A percentile compares a stretch with the other conserved stretches of the same genome.
Conservation (phyloP, 176 grass and related monocot species). For the Triticum monococcum region DNA sequence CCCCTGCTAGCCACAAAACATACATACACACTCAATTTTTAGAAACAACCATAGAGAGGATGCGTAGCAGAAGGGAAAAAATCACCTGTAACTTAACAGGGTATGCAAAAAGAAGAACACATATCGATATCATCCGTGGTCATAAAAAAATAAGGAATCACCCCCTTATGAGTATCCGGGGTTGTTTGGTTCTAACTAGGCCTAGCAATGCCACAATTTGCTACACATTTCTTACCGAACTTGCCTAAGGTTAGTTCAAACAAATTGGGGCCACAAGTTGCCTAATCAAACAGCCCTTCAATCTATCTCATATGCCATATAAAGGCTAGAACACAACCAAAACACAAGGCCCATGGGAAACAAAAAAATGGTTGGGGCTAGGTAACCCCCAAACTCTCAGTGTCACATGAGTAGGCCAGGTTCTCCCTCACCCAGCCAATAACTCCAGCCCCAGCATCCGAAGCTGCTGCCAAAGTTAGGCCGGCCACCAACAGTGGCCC, state of each 20-base stretch:
- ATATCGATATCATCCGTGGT: background rate
- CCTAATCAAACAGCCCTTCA: background rate
- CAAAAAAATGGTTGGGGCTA: conserved; percentile 28
- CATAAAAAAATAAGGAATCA: background rate
- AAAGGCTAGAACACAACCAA: conserved; percentile 16
- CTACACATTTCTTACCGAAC: background rate
- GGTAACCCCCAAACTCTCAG: background rate
- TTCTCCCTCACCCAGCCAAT: conserved; percentile 21
- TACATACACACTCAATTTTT: background rate
- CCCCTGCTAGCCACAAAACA: conserved; percentile 25
- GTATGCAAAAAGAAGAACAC: background rate
- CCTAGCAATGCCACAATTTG: background rate
- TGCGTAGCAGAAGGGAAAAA: background rate
- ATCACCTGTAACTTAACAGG: background rate
- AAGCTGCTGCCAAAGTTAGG: conserved; percentile 30
- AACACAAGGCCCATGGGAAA: conserved; percentile 8
- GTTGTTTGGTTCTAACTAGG: background rate
- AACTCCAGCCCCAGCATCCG: conserved; percentile 18
- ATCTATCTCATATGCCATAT: conserved; percentile 23
- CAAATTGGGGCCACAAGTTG: background rate
- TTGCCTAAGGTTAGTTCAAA: background rate
- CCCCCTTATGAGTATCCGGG: background rate
- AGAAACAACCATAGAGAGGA: background rate
- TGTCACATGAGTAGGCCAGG: conserved; percentile 28
- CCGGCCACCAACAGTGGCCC: conserved; percentile 21